phyloP scores from a whole-genome alignment of 202 grass and related monocot species.

The Bolboschoenoplectus hybrid region DNA sequence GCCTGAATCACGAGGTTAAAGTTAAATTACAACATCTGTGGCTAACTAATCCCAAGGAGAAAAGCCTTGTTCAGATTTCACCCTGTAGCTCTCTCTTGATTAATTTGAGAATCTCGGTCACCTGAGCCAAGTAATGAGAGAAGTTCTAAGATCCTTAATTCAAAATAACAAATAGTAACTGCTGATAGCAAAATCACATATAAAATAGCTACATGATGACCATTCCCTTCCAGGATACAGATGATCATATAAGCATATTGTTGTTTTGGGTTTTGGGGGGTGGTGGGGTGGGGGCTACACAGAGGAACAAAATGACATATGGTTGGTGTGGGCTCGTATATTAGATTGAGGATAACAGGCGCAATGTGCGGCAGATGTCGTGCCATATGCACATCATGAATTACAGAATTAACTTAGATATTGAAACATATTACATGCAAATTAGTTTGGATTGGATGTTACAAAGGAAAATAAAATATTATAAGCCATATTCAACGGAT shows the following conservation, averaged over 20 bases:
- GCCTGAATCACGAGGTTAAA: slow-evolving; percentile 1
- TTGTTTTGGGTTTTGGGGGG: too few relatives aligned
- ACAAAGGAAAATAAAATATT: slow-evolving; percentile 19
- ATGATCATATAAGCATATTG: not conserved
- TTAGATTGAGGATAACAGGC: not conserved
- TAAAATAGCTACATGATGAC: not conserved
- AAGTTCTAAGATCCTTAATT: not conserved
- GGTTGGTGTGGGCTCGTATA: not conserved
- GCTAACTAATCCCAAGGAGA: slow-evolving; percentile 8
- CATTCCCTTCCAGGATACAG: not conserved
- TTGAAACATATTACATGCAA: not conserved
- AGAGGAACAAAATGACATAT: slow-evolving; percentile 1
- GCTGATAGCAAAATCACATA: not conserved
- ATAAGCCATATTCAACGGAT: not conserved
- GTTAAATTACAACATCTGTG: not conserved
- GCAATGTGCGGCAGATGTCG: not conserved
- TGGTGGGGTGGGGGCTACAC: not conserved
- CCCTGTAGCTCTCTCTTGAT: slow-evolving; percentile 73
- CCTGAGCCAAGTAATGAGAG: slow-evolving; percentile 47
- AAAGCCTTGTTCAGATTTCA: slow-evolving; percentile 47
- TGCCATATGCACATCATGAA: not conserved
- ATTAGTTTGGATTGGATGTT: not conserved
- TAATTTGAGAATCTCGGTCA: slow-evolving; percentile 75
- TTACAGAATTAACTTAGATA: not conserved
- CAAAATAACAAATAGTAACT: not conserved